A percentile compares a stretch with the other conserved stretches of the same genome.
phyloP scores from a whole-genome alignment of 805 yeast species.

The Hanseniaspora jakobsenii region DNA sequence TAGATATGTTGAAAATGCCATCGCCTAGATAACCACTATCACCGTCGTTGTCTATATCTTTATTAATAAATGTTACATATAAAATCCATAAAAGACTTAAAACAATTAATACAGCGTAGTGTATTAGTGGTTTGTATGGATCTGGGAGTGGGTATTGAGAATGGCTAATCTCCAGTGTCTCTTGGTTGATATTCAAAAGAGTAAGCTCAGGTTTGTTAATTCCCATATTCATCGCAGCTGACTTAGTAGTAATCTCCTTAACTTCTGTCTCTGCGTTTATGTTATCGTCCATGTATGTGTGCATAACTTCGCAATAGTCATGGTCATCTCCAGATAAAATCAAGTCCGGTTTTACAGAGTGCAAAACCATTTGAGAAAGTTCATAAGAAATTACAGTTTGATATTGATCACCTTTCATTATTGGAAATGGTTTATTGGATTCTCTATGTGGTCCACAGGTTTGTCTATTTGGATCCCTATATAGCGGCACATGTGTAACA shows the following conservation, averaged over 20 bases:
- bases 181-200: constrained; percentile 44
- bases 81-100: neutral
- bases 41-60: neutral
- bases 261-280: constrained; percentile 23
- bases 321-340: constrained; percentile 93
- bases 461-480: constrained; percentile 49
- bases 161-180: constrained; percentile 18
- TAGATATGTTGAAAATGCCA: too few relatives aligned
- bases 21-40: too few relatives aligned
- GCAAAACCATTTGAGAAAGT: constrained; percentile 46
- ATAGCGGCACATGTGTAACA: constrained; percentile 80
- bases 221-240: constrained; percentile 90
- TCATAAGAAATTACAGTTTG: constrained; percentile 72
- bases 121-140: constrained; percentile 35
- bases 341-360: constrained; percentile 48
- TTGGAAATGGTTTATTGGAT: constrained; percentile 50
- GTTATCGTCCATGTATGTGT: constrained; percentile 38
- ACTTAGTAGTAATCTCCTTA: constrained; percentile 75
- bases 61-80: constrained; percentile 1
- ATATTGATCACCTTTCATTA: constrained; percentile 68
- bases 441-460: constrained; percentile 73
- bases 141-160: constrained; percentile 46
- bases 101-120: neutral
- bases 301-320: constrained; percentile 76
- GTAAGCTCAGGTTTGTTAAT: constrained; percentile 70